Conservation (phyloP, 2,329 filamentous ascomycete species). For the Colletotrichum sp. region DNA sequence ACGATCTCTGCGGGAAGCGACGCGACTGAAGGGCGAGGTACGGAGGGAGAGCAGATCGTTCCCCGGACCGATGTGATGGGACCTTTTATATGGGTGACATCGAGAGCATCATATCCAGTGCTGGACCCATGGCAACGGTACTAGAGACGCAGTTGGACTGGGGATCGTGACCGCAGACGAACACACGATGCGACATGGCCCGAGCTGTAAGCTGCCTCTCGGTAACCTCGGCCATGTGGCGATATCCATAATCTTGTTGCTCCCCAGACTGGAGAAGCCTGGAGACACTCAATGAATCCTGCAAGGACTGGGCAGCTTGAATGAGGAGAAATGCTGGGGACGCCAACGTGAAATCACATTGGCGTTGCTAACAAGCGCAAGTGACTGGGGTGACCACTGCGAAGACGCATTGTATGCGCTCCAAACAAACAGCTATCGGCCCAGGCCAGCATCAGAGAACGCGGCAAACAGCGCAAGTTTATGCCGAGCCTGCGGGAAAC, state of each 20-base stretch:
- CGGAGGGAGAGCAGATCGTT: neutral
- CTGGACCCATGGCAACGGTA: neutral
- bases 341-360: neutral
- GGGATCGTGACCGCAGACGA: neutral
- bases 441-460: neutral
- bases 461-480: neutral
- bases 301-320: neutral
- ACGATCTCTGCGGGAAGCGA: neutral
- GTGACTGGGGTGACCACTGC: neutral
- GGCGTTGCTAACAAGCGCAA: neutral
- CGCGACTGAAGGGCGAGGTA: neutral
- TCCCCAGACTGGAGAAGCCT: neutral
- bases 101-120: neutral
- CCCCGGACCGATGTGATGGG: neutral
- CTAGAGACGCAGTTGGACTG: neutral
- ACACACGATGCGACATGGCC: slow-evolving; percentile 5
- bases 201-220: slow-evolving; percentile 3
- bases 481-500: neutral
- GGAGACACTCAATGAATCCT: neutral
- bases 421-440: slow-evolving; percentile 1
- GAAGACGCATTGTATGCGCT: neutral
- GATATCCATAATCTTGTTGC: neutral
- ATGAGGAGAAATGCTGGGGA: neutral
- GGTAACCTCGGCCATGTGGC: slow-evolving; percentile 13
- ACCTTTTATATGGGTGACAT: neutral